Evolutionary conservation across 495 filamentous ascomycete genomes (phyloP).

Genomic region (Opeltia flavorubescens): DNA sequence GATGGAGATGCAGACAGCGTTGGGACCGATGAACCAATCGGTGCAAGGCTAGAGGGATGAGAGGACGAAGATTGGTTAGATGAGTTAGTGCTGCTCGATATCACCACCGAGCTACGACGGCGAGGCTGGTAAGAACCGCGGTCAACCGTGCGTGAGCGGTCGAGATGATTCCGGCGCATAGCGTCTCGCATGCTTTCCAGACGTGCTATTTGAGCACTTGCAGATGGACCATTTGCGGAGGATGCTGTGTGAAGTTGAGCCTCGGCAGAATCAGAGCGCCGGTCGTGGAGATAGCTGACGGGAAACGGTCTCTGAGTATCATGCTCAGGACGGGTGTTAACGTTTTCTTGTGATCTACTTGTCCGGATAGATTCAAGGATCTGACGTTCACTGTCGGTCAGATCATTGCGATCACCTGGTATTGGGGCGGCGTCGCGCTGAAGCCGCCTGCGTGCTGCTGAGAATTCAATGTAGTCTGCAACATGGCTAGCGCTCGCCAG

Average conservation of each 20-base stretch:
- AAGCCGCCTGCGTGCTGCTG: slow-evolving; percentile 21
- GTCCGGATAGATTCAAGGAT: slow-evolving; percentile 40
- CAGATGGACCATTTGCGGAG: slow-evolving; percentile 2
- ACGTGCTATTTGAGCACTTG: slow-evolving; percentile 3
- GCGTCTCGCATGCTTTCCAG: slow-evolving; percentile 15
- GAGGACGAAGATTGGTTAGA: slow-evolving; percentile 6
- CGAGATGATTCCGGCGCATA: slow-evolving; percentile 21
- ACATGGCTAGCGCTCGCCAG: slow-evolving; percentile 23
- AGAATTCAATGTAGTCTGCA: slow-evolving; percentile 26
- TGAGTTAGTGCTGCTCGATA: slow-evolving; percentile 23
- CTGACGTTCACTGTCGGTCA: slow-evolving; percentile 41
- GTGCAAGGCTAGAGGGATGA: slow-evolving; percentile 11
- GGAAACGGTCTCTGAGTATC: slow-evolving; percentile 10
- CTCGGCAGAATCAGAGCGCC: slow-evolving; percentile 2
- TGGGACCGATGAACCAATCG: slow-evolving; percentile 11
- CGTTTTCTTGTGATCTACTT: slow-evolving; percentile 4
- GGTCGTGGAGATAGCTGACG: slow-evolving; percentile 9
- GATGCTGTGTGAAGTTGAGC: slow-evolving; percentile 4
- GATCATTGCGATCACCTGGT: slow-evolving; percentile 25
- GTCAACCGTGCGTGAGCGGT: slow-evolving; percentile 16
- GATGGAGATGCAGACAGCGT: slow-evolving; percentile 19
- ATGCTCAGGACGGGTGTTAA: slow-evolving; percentile 1
- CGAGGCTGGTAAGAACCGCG: slow-evolving; percentile 23
- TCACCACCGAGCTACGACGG: slow-evolving; percentile 31
- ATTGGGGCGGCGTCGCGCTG: slow-evolving; percentile 3